phyloP scores from a whole-genome alignment of 2,329 filamentous ascomycete species.

The Mycocentrospora acerina region DNA sequence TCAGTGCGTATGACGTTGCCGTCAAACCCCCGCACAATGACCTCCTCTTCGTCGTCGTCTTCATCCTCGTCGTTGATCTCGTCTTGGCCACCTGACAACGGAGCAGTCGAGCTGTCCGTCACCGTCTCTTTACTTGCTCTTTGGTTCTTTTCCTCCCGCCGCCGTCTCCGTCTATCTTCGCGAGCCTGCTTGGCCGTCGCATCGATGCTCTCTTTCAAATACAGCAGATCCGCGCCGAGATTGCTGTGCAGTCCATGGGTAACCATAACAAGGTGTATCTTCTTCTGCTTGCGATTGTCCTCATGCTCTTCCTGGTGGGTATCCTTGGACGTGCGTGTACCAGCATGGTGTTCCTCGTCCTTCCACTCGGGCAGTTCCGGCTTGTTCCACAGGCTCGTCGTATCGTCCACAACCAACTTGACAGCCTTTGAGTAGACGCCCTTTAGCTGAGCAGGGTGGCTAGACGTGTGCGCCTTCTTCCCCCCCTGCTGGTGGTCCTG shows the following conservation, averaged over 20 bases:
- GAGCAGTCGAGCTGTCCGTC: constrained; percentile 44
- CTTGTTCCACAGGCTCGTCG: constrained; percentile 88
- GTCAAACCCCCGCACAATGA: constrained; percentile 85
- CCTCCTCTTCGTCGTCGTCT: constrained; percentile 75
- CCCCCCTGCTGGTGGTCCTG: constrained; percentile 74
- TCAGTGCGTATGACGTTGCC: constrained; percentile 92
- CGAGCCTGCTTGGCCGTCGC: constrained; percentile 73
- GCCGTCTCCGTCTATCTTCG: constrained; percentile 64
- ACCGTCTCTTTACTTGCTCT: constrained; percentile 3
- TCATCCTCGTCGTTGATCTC: constrained; percentile 41
- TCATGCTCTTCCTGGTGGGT: constrained; percentile 16
- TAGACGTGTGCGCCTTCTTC: constrained; percentile 51
- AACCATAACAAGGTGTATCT: constrained; percentile 84
- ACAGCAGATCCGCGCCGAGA: constrained; percentile 93
- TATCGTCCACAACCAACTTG: constrained; percentile 80
- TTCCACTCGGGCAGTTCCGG: constrained; percentile 72
- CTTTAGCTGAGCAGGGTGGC: constrained; percentile 64
- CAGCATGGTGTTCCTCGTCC: constrained; percentile 33
- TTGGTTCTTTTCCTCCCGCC: constrained; percentile 34
- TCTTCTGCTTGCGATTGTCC: constrained; percentile 62
- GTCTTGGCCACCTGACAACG: constrained; percentile 52
- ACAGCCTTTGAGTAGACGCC: constrained; percentile 86
- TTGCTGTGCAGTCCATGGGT: constrained; percentile 97
- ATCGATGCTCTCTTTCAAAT: constrained; percentile 96
- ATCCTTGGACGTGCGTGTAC: constrained; percentile 26